Evolutionary conservation across 331 rosid species (phyloP).

Genomic region (Saraca asoca): DNA sequence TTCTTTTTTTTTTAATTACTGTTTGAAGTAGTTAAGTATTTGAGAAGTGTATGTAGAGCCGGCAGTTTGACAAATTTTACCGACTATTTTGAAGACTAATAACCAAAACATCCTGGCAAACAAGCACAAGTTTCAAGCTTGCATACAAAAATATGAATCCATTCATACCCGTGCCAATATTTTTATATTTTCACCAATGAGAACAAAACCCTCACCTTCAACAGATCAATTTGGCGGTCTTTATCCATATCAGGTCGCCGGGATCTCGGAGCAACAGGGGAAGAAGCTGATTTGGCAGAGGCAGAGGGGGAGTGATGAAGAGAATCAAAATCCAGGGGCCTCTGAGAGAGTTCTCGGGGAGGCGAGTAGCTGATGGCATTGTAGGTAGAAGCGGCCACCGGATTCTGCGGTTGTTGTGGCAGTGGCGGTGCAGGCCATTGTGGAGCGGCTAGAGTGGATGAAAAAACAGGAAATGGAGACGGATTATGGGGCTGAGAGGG

Average conservation of each 20-base stretch:
- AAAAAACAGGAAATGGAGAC: background rate
- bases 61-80: conserved; percentile 12
- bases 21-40: conserved; percentile 7
- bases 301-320: conserved; percentile 25
- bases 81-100: background rate
- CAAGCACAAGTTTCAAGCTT: conserved; percentile 11
- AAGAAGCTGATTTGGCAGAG: conserved; percentile 28
- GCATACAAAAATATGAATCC: background rate
- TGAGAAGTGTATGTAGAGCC: background rate
- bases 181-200: background rate
- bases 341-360: conserved; percentile 79
- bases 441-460: background rate
- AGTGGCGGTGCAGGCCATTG: conserved; percentile 1
- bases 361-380: conserved; percentile 51
- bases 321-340: conserved; percentile 32
- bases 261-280: conserved; percentile 24
- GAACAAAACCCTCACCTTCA: conserved; percentile 53
- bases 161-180: background rate
- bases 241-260: conserved; percentile 36
- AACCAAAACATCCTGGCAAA: background rate
- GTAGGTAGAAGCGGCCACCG: conserved; percentile 7
- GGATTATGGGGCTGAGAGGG: conserved; percentile 24
- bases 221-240: conserved; percentile 57
- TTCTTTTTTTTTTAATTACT: background rate
- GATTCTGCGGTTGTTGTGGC: conserved; percentile 20